A percentile compares a stretch with the other conserved stretches of the same genome.
phyloP scores from a whole-genome alignment of 495 filamentous ascomycete species.

The Aspergillus indologenus region DNA sequence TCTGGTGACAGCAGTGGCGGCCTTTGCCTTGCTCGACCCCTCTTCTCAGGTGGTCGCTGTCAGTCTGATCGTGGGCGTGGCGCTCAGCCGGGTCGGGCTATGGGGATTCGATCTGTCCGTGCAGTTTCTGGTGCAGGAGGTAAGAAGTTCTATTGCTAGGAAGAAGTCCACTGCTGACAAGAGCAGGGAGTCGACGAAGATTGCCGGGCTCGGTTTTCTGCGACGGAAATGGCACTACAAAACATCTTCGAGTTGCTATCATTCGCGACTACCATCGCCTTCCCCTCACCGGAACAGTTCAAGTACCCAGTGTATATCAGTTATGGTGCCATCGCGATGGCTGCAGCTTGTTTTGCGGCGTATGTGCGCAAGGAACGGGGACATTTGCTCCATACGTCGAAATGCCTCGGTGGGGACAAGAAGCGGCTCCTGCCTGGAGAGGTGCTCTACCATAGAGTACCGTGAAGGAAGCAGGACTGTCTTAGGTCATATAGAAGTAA shows the following conservation, averaged over 20 bases:
- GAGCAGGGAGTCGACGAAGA: slow-evolving; percentile 47
- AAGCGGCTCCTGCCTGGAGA: background rate
- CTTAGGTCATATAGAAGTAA: too few relatives aligned
- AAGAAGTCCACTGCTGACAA: background rate
- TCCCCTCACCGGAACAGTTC: slow-evolving; percentile 56
- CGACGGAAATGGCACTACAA: slow-evolving; percentile 59
- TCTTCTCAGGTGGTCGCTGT: slow-evolving; percentile 35
- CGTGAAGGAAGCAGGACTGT: too few relatives aligned
- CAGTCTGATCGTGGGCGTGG: slow-evolving; percentile 49
- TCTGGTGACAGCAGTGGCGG: slow-evolving; percentile 40
- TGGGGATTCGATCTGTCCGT: slow-evolving; percentile 67
- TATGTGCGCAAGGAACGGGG: slow-evolving; percentile 59
- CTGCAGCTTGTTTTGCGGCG: slow-evolving; percentile 50
- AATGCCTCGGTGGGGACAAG: slow-evolving; percentile 22
- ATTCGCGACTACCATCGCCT: slow-evolving; percentile 59
- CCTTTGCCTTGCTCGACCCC: slow-evolving; percentile 36
- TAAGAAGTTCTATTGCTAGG: slow-evolving; percentile 25
- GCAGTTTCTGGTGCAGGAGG: slow-evolving; percentile 65
- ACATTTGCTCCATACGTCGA: slow-evolving; percentile 56
- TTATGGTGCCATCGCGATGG: slow-evolving; percentile 45
- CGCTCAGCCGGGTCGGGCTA: slow-evolving; percentile 60
- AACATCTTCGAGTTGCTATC: slow-evolving; percentile 65
- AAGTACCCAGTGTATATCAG: slow-evolving; percentile 58
- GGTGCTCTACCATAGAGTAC: background rate
- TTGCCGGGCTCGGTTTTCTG: slow-evolving; percentile 57